These are phyloP conservation scores for Fusarium sp. DNA, from an alignment of 2,329 filamentous ascomycete species.

Conservation along the genomic window DNA sequence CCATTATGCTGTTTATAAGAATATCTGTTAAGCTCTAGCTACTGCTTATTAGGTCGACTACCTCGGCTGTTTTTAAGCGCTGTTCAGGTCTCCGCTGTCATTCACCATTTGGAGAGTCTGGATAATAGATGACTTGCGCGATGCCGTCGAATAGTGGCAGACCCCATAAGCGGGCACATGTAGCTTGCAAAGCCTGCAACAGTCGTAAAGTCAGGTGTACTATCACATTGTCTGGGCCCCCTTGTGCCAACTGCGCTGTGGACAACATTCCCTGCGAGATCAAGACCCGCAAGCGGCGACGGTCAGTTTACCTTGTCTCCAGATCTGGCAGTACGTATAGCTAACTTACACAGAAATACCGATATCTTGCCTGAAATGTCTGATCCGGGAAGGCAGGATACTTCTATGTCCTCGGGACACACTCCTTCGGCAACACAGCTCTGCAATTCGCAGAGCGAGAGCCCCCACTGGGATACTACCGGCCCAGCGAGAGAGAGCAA, in stretches of 20 bases:
- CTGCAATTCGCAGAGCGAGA: background rate
- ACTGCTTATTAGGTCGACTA: background rate
- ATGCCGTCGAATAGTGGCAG: background rate
- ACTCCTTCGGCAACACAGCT: too few species aligned
- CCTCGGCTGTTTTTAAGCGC: background rate
- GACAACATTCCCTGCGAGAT: background rate
- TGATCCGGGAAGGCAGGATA: fast-evolving
- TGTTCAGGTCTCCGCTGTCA: background rate
- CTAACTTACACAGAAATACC: background rate
- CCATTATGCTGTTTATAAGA: fast-evolving
- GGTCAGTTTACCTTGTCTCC: background rate
- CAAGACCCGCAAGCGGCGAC: background rate
- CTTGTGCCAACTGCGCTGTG: background rate
- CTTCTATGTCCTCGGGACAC: background rate
- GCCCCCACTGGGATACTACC: background rate
- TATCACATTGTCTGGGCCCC: background rate
- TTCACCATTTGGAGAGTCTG: background rate
- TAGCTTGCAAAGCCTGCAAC: background rate
- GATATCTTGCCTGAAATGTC: background rate
- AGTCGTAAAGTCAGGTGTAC: background rate
- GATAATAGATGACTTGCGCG: too few species aligned
- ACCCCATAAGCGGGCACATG: background rate
- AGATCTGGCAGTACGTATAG: background rate
- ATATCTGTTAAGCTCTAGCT: background rate
- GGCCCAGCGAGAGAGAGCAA: fast-evolving